Conservation (phyloP, 2,329 filamentous ascomycete species). For the Beauveria varroae region DNA sequence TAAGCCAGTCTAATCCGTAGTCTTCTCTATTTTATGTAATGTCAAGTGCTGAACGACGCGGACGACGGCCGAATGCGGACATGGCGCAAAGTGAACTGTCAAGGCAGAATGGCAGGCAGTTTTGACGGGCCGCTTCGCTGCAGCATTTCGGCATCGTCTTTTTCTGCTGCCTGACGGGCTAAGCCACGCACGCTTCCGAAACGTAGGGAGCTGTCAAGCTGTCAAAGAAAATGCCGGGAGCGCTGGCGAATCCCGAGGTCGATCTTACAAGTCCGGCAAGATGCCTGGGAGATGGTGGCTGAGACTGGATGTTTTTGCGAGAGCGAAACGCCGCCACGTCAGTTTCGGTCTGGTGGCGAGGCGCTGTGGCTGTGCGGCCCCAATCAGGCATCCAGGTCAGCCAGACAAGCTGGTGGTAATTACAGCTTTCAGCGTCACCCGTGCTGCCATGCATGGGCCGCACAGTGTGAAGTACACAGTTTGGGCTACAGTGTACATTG, state of each 20-base stretch:
- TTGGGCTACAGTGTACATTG: no score
- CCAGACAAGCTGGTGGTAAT: neutral
- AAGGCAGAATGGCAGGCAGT: constrained; percentile 9
- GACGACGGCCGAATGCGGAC: neutral
- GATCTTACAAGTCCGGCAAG: neutral
- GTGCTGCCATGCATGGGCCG: neutral
- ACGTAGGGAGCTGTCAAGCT: neutral
- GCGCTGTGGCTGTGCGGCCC: constrained; percentile 3
- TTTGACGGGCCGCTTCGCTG: neutral
- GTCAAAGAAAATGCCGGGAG: neutral
- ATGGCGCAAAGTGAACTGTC: neutral
- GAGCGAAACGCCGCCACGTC: neutral
- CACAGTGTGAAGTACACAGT: no score
- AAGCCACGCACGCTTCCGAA: neutral
- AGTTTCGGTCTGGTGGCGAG: neutral
- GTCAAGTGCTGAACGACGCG: neutral
- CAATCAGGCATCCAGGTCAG: neutral
- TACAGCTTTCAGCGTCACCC: neutral
- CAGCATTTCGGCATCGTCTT: neutral
- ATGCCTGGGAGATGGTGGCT: neutral
- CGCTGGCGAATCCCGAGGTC: neutral
- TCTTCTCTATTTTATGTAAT: neutral
- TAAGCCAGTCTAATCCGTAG: no score
- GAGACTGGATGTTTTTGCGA: neutral
- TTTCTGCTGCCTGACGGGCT: neutral